Evolutionary conservation across 2,329 filamentous ascomycete genomes (phyloP), one percentile per base, ranked within the genome.

Genomic region (Setomelanomma holmii): DNA sequence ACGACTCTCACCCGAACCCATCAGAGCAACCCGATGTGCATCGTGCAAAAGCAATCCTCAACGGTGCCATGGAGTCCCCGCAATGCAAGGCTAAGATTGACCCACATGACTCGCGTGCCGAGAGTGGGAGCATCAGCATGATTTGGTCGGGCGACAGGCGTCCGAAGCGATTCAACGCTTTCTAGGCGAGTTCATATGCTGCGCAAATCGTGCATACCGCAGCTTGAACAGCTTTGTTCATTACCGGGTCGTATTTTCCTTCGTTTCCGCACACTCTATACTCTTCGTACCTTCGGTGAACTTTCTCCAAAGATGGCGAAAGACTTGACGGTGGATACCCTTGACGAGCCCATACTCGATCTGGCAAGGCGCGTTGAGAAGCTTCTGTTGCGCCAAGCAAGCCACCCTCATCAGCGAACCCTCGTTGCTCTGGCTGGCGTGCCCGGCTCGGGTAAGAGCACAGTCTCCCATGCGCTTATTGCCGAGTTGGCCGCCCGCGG

Each of bases 351-450:
- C 38, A 65, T 55, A 41, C 62, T 60, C 3, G 51, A 67, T 56
- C 39, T 67, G 43, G 58, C 55, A 40, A 64, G 46, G 46, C 64
- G 56, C 17, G 43, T 60, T 17, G 54, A 60, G 47, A 41, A 44
- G 47, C 62, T 67, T 24, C 57, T 67, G 14, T 36, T 47, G 22
- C 46, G 60, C 49, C 63, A 66, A 60, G 48, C 53, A 23, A 50
- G 51, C 38, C 12, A 61, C 23, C 57, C 64, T 38, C 52, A 49
- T 51, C 60, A 60, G 33, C 62, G 65, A 20, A 56, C 63, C 40
- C 60, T 69, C 20, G 49, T 69, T 45, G 63, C 58, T 40, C 60
- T 69, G 38, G 66, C 66, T 7, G 65, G 64, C 30, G 65, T 69
- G 30, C 66, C 64, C 16, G 66, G 66, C 11, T 63, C 63, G 5